These are phyloP conservation scores for Wickerhamiella occidentalis DNA, from an alignment of 805 yeast genomes.

Conservation along the genomic window DNA sequence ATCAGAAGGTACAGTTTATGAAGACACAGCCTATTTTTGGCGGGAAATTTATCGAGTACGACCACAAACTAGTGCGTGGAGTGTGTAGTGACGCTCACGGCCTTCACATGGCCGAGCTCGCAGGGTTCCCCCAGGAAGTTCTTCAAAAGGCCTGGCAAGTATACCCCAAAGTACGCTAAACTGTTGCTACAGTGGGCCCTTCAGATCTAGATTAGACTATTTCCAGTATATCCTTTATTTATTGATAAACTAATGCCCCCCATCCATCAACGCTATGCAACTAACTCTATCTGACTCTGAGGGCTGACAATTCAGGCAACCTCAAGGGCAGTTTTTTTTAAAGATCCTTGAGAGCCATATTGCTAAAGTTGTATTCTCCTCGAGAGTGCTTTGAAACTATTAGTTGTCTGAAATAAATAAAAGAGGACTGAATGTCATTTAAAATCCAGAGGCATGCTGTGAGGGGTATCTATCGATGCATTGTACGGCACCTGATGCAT, in stretches of 20 bases:
- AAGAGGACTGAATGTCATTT: neutral
- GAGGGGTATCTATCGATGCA: constrained; percentile 9
- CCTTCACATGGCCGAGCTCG: constrained; percentile 57
- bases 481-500: constrained; percentile 10
- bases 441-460: neutral
- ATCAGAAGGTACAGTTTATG: constrained; percentile 11
- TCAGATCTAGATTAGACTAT: too few relatives aligned
- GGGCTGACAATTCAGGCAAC: too few relatives aligned
- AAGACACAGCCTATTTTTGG: constrained; percentile 15
- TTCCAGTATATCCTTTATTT: too few relatives aligned
- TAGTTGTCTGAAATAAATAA: too few relatives aligned
- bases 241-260: too few relatives aligned
- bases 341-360: too few relatives aligned
- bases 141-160: constrained; percentile 24
- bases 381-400: too few relatives aligned
- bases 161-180: neutral
- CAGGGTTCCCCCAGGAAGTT: constrained; percentile 62
- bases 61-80: constrained; percentile 49
- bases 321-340: too few relatives aligned
- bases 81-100: constrained; percentile 69
- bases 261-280: too few relatives aligned
- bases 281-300: too few relatives aligned
- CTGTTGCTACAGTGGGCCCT: too few relatives aligned
- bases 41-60: constrained; percentile 28
- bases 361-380: too few relatives aligned